Conservation (phyloP, 2,329 filamentous ascomycete species). For the Colletotrichum sp. region DNA sequence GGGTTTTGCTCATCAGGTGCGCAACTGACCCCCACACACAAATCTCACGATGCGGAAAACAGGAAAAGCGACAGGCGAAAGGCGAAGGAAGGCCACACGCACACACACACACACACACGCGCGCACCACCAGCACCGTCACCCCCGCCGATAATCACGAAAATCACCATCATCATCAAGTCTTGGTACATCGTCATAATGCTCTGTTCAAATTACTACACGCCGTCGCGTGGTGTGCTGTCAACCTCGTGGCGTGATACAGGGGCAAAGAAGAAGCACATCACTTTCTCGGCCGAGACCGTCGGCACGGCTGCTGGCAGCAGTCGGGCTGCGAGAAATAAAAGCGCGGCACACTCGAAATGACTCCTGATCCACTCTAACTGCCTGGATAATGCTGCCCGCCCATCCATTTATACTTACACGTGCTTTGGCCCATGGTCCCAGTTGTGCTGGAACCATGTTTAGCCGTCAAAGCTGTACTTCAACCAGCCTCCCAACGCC, state of each 20-base stretch:
- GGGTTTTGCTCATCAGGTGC: conserved; percentile 15
- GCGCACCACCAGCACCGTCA: not conserved
- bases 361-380: conserved; percentile 16
- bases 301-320: not conserved
- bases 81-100: not conserved
- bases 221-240: not conserved
- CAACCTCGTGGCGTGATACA: not conserved
- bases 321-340: not conserved
- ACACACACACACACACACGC: too few species aligned
- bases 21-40: not conserved
- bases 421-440: not conserved
- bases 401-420: conserved; percentile 18
- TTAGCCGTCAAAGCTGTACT: conserved; percentile 63
- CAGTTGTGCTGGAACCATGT: not conserved
- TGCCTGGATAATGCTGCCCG: conserved; percentile 15
- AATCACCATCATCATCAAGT: not conserved
- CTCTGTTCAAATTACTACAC: not conserved
- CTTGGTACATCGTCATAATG: not conserved
- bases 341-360: not conserved
- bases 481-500: conserved; percentile 73
- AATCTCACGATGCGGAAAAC: not conserved
- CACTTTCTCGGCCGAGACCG: not conserved
- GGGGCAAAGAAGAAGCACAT: not conserved
- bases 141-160: not conserved
- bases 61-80: not conserved